Percentiles rank a stretch among this genome's conserved stretches.
Conservation (phyloP, 116 monocot species). For the Iris pallida region DNA sequence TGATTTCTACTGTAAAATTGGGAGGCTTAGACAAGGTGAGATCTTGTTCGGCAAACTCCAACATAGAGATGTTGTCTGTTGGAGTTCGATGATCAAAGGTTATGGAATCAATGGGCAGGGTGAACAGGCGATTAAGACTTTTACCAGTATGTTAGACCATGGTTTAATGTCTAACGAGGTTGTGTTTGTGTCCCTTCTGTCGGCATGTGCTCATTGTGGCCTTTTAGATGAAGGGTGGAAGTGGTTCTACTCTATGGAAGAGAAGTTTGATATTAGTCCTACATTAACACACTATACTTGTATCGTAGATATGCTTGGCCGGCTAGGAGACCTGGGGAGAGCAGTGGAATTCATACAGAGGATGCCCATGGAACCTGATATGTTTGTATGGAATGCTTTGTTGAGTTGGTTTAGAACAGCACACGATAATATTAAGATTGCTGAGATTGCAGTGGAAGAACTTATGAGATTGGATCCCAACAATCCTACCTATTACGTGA, state of each 20-base stretch:
- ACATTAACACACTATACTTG: constrained; percentile 45
- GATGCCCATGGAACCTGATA: constrained; percentile 51
- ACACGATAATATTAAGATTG: constrained; percentile 21
- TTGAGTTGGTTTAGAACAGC: constrained; percentile 31
- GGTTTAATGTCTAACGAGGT: constrained; percentile 45
- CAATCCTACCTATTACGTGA: constrained; percentile 17
- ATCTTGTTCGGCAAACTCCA: constrained; percentile 24
- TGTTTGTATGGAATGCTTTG: constrained; percentile 33
- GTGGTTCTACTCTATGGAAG: constrained; percentile 48
- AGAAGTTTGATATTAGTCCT: constrained; percentile 32
- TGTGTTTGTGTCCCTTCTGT: constrained; percentile 44
- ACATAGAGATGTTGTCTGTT: constrained; percentile 43
- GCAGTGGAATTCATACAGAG: constrained; percentile 33
- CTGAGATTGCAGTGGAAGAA: constrained; percentile 26
- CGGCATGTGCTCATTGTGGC: constrained; percentile 50
- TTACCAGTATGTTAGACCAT: constrained; percentile 28
- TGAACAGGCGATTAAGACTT: constrained; percentile 33
- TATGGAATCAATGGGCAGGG: constrained; percentile 53
- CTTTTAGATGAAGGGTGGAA: constrained; percentile 45
- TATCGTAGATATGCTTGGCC: constrained; percentile 51
- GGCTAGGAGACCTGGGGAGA: constrained; percentile 31
- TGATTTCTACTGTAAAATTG: constrained; percentile 53
- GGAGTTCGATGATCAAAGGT: constrained; percentile 68
- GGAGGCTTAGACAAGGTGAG: constrained; percentile 31
- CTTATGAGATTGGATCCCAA: constrained; percentile 13